Evolutionary conservation across 768 basidiomycete genomes (phyloP).

Genomic region (Trametes gibbosa): DNA sequence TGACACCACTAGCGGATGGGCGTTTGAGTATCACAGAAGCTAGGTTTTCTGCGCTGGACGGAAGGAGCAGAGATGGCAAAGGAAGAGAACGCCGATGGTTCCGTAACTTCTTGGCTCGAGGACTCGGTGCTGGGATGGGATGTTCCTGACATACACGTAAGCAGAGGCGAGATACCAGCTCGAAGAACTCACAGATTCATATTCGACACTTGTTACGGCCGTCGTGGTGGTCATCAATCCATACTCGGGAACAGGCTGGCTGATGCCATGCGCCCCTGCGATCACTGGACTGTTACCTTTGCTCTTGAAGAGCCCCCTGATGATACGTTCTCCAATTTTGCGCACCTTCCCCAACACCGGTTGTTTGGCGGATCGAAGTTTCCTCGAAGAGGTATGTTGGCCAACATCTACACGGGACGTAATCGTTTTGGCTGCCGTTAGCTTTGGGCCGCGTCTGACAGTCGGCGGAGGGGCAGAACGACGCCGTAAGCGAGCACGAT

Average conservation of each 20-base stretch:
- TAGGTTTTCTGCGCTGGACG: background rate
- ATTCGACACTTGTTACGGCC: conserved; percentile 24
- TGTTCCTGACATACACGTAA: conserved; percentile 19
- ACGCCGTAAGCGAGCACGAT: background rate
- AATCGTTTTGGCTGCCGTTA: background rate
- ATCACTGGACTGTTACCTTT: conserved; percentile 30
- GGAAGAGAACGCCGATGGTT: conserved; percentile 16
- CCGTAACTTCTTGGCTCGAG: conserved; percentile 6
- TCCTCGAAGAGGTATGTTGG: background rate
- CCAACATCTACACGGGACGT: conserved; percentile 20
- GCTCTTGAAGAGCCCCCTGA: conserved; percentile 18
- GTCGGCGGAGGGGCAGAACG: conserved; percentile 11
- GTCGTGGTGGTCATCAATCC: conserved; percentile 24
- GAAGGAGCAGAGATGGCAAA: background rate
- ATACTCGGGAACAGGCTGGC: background rate
- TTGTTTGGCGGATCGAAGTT: background rate
- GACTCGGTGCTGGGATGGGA: conserved; percentile 22
- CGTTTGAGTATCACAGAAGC: background rate
- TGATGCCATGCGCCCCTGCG: conserved; percentile 3
- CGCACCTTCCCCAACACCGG: conserved; percentile 16
- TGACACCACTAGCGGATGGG: background rate
- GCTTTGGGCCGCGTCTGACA: background rate
- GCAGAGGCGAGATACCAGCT: no score
- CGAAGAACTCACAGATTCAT: conserved; percentile 23
- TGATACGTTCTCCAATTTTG: conserved; percentile 15